Base-by-base conservation (phyloP, 2,329 filamentous ascomycete genomes). In the Zasmidium cellare region DNA sequence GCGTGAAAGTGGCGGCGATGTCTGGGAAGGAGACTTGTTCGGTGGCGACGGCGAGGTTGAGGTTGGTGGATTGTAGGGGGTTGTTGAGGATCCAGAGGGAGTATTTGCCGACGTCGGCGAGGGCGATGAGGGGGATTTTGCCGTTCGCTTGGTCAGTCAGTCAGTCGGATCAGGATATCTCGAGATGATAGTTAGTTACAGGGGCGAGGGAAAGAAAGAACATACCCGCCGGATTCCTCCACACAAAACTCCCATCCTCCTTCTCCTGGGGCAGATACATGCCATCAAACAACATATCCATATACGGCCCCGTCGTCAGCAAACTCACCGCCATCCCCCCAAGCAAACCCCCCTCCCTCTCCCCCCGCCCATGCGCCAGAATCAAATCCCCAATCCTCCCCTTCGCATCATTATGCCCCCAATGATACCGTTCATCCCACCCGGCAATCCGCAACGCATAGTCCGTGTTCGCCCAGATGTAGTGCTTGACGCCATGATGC, bases 231-330 rank as follows among this genome's bases (percentile, higher is more conserved):
- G 46, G 19, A 47, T 47, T 47, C 11, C 7, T 14, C 46, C 46
- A 19, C 1, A 47, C n/a, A 47, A 47, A 47, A 22, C 19, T 22
- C 11, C 46, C 46, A 22, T 47, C 46, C 11, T 47, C 9, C 46
- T 47, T n/a, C 46, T 47, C n/a, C 3, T 2, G 12, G 3, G 46
- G 46, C 2, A 9, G 2, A 20, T 20, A 47, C n/a, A 47, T 23
- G 46, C 46, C 46, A 47, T 47, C 46, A 47, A 2, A 47, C 46
- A 47, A 22, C 46, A 47, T 47, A 23, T 47, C 46, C 46, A 47
- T 47, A 22, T 12, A 47, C 12, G 12, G 12, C 14, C 12, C 45
- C 12, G 28, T 31, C 7, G 28, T 31, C 28, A 31, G 28, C 7
- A 7, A 31, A 14, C 28, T 31, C 28, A 14, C 7, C 7, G 14